Percentiles rank a stretch among this genome's conserved stretches.
These are phyloP conservation scores for Neobulgaria alba DNA, from an alignment of 2,329 filamentous ascomycete genomes.

Conservation along the genomic window DNA sequence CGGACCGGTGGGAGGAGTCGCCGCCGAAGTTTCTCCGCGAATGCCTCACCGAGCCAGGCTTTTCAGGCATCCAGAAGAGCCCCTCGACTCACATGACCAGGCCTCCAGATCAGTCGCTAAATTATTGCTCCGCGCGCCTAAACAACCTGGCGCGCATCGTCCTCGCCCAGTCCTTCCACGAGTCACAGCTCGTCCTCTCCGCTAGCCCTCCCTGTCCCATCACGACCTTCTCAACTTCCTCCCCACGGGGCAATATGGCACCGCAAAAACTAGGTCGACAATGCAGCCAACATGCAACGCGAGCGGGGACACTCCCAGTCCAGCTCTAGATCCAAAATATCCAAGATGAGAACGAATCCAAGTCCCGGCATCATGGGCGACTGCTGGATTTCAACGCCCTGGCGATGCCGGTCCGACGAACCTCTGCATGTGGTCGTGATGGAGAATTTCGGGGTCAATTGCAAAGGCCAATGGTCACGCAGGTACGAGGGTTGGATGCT, in stretches of 20 bases:
- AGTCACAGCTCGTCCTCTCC: background rate
- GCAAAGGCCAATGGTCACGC: background rate
- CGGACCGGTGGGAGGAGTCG: too few relatives aligned
- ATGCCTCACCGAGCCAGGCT: too few relatives aligned
- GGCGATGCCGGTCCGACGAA: background rate
- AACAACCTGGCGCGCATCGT: too few relatives aligned
- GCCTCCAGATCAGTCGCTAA: too few relatives aligned
- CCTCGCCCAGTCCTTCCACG: background rate
- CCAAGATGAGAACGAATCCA: background rate
- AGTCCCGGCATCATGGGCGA: too few relatives aligned
- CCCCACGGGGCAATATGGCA: background rate
- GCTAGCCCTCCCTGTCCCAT: background rate
- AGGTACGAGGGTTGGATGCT: background rate
- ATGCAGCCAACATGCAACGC: background rate
- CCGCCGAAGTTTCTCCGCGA: too few relatives aligned
- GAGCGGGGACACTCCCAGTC: background rate
- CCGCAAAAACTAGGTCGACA: background rate
- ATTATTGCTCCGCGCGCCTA: too few relatives aligned
- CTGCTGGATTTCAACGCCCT: background rate
- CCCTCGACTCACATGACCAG: too few relatives aligned
- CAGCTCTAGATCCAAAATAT: background rate
- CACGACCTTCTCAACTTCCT: background rate
- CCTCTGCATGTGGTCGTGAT: background rate
- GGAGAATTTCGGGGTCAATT: background rate
- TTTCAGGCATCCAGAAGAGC: too few relatives aligned